Evolutionary conservation across 73 alveolate genomes (phyloP).

Genomic region (Symbiodinium natans): DNA sequence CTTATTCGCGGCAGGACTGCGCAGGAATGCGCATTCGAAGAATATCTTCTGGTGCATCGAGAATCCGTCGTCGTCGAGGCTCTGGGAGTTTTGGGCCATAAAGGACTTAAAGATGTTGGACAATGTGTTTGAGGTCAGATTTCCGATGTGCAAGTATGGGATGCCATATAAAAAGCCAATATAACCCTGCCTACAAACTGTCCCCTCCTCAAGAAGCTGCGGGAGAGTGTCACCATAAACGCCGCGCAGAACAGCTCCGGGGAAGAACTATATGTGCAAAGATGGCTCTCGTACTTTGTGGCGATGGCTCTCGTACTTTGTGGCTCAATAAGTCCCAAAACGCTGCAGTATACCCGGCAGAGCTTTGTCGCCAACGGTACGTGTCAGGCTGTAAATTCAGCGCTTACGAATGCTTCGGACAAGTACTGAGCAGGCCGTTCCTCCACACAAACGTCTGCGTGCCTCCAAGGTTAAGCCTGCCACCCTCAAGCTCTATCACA

Average conservation of each 20-base stretch:
- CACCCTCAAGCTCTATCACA: not conserved
- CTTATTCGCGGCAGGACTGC: not conserved
- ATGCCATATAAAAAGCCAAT: not conserved
- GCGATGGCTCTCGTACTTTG: no score
- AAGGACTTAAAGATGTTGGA: not conserved
- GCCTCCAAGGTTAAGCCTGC: not conserved
- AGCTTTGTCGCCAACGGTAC: not conserved
- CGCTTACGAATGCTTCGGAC: not conserved
- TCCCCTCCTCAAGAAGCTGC: not conserved
- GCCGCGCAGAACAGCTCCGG: not conserved
- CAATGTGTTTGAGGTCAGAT: not conserved
- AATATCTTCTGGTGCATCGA: not conserved
- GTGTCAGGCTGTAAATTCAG: not conserved
- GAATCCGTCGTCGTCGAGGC: not conserved
- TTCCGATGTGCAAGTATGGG: conserved; percentile 31
- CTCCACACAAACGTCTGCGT: not conserved
- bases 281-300: not conserved
- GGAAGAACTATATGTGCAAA: not conserved
- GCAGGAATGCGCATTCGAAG: no score
- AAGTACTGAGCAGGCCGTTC: not conserved
- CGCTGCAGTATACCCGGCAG: not conserved
- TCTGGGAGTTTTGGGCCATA: conserved; percentile 4
- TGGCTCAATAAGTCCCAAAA: not conserved
- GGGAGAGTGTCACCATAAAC: not conserved
- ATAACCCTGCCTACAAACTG: not conserved